These are phyloP conservation scores for Sugiyamaella grinbergsii DNA, from an alignment of 1,139 yeast species.

Conservation along the genomic window DNA sequence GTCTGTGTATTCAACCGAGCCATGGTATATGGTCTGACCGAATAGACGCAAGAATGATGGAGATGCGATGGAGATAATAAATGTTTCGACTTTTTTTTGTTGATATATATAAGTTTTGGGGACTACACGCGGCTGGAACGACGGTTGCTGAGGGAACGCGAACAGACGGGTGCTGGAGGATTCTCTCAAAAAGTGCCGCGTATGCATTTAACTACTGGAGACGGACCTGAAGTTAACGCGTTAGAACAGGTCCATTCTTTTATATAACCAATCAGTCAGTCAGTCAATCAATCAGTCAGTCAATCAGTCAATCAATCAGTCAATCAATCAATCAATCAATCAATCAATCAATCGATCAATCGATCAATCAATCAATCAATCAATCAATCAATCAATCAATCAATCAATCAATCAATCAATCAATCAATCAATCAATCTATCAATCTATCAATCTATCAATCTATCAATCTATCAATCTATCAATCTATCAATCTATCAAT, in stretches of 20 bases:
- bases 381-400: no score
- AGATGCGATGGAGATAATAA: neutral
- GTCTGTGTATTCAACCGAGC: constrained; percentile 30
- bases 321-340: no score
- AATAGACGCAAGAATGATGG: neutral
- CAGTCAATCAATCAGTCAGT: no score
- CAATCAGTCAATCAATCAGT: no score
- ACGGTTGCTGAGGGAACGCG: constrained; percentile 6
- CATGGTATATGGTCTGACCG: constrained; percentile 22
- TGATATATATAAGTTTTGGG: constrained; percentile 13
- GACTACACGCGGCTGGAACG: constrained; percentile 6
- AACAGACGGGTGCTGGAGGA: neutral
- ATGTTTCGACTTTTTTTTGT: constrained; percentile 7
- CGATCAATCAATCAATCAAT: no score
- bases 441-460: no score
- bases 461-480: no score
- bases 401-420: no score
- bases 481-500: no score
- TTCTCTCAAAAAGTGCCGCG: constrained; percentile 5
- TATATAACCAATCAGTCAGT: no score
- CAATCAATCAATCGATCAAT: no score
- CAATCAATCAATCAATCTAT: no score
- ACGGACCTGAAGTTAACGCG: neutral
- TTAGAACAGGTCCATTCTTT: neutral
- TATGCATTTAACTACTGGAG: neutral